These are phyloP conservation scores for Xerocomus amazonicus DNA, from an alignment of 1,284 basidiomycete species.

Conservation along the genomic window DNA sequence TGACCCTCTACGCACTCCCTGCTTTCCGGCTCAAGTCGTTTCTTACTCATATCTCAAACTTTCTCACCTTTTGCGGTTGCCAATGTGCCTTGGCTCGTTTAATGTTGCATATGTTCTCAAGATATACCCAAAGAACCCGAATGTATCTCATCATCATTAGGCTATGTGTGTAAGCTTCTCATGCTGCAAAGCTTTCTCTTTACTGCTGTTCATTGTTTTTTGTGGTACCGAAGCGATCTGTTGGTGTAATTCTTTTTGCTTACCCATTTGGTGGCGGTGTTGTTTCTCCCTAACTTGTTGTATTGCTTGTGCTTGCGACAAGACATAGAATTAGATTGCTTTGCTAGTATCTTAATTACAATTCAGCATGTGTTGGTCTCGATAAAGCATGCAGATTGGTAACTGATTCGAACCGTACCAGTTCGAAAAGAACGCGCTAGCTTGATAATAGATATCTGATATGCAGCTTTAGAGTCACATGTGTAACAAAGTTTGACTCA, in stretches of 20 bases:
- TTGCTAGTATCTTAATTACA: not conserved
- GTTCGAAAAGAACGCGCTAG: no score
- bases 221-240: constrained; percentile 1
- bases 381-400: no score
- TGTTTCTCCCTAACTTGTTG: constrained; percentile 9
- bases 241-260: constrained; percentile 2
- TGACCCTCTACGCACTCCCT: no score
- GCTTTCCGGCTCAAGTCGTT: not conserved
- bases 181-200: constrained; percentile 4
- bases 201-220: constrained; percentile 9
- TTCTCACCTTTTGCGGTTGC: not conserved
- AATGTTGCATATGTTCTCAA: constrained; percentile 1
- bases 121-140: constrained; percentile 11
- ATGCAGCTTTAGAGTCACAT: no score
- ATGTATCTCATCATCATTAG: constrained; percentile 17
- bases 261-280: not conserved
- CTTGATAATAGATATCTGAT: no score
- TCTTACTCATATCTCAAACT: not conserved
- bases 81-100: not conserved
- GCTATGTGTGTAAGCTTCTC: constrained; percentile 18
- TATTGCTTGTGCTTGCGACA: constrained; percentile 11
- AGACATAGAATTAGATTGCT: constrained; percentile 3
- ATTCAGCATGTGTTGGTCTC: no score
- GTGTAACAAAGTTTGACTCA: no score
- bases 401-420: no score